phyloP scores from a whole-genome alignment of 352 stramenopile genomes.

The Phytophthora megakarya region DNA sequence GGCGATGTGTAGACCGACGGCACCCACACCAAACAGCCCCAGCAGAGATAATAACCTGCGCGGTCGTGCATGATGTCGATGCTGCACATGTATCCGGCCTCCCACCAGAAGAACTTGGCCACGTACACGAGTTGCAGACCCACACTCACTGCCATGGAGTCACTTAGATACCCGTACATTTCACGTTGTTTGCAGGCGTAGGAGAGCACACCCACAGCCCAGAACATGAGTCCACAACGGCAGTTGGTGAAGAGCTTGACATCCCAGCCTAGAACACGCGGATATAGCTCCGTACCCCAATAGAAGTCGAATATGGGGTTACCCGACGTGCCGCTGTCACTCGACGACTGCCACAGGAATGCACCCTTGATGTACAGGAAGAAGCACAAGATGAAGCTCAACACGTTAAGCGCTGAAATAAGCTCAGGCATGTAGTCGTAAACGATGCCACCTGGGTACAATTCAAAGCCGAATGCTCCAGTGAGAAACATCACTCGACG shows the following conservation, averaged over 20 bases:
- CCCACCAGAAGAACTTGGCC: constrained; percentile 98
- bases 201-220: constrained; percentile 90
- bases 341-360: constrained; percentile 83
- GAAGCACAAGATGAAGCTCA: constrained; percentile 93
- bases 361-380: constrained; percentile 94
- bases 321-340: constrained; percentile 92
- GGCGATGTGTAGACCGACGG: constrained; percentile 96
- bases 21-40: constrained; percentile 97
- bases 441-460: constrained; percentile 75
- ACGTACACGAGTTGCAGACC: constrained; percentile 94
- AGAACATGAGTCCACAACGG: constrained; percentile 97
- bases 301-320: constrained; percentile 96
- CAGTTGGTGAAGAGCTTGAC: constrained; percentile 99
- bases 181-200: constrained; percentile 91
- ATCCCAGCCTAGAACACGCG: constrained; percentile 91
- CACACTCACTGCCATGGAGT: constrained; percentile 90
- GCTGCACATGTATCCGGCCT: constrained; percentile 96
- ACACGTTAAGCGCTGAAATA: constrained; percentile 94
- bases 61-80: constrained; percentile 98
- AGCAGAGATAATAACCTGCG: constrained; percentile 96
- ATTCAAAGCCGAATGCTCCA: constrained; percentile 52
- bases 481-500: constrained; percentile 74
- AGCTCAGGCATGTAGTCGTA: constrained; percentile 90
- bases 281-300: constrained; percentile 98
- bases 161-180: constrained; percentile 74